Conservation (phyloP, 371 early-diverging fungal genomes). For the Actinomortierella ambigua region DNA sequence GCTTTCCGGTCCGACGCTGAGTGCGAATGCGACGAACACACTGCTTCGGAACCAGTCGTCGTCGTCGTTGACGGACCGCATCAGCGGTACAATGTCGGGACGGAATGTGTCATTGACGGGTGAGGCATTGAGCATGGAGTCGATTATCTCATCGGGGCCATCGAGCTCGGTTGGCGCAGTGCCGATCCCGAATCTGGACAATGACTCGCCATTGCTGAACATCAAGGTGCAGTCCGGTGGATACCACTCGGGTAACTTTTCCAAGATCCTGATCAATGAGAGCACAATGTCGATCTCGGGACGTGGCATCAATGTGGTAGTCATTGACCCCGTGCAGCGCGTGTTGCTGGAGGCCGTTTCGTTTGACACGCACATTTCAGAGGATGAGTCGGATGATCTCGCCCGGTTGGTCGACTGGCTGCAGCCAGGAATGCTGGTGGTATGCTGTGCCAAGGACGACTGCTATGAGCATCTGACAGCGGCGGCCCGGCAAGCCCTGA, state of each 20-base stretch:
- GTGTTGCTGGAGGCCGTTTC: constrained; percentile 67
- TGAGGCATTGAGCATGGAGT: constrained; percentile 10
- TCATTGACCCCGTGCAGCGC: constrained; percentile 72
- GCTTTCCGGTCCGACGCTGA: constrained; percentile 69
- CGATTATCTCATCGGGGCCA: constrained; percentile 25
- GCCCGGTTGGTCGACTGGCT: constrained; percentile 68
- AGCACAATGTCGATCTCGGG: constrained; percentile 57
- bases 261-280: constrained; percentile 72
- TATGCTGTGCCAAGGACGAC: constrained; percentile 77
- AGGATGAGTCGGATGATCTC: constrained; percentile 73
- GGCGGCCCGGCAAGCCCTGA: constrained; percentile 60
- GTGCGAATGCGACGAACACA: constrained; percentile 50
- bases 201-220: constrained; percentile 17
- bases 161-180: constrained; percentile 21
- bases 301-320: constrained; percentile 80
- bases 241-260: constrained; percentile 76
- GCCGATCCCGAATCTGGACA: constrained; percentile 30
- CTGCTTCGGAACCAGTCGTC: constrained; percentile 56
- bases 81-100: too few relatives aligned
- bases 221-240: constrained; percentile 78
- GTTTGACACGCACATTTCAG: constrained; percentile 80
- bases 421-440: constrained; percentile 66
- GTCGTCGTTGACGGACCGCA: constrained; percentile 49
- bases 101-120: constrained; percentile 6
- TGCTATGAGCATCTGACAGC: constrained; percentile 67